A percentile compares a stretch with the other conserved stretches of the same genome.
Evolutionary conservation across 192 early-diverging fungal genomes (phyloP).

Genomic region (Ambispora gerdemannii): DNA sequence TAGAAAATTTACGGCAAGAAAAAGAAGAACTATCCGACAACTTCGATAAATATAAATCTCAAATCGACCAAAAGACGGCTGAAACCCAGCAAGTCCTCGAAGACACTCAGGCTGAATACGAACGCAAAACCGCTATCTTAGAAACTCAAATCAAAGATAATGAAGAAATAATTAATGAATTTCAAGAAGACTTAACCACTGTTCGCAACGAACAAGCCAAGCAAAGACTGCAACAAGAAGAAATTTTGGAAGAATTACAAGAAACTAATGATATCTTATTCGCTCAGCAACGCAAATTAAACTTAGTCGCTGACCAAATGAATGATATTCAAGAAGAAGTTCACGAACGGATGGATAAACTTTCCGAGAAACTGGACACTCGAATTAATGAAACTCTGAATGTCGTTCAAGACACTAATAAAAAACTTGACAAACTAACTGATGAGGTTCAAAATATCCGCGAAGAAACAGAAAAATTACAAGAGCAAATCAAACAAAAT

Average conservation of each 20-base stretch:
- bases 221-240: not conserved
- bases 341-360: constrained; percentile 7
- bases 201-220: constrained; percentile 10
- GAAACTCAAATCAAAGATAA: constrained; percentile 5
- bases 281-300: not conserved
- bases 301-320: constrained; percentile 10
- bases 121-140: not conserved
- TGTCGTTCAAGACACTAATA: not conserved
- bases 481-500: constrained; percentile 16
- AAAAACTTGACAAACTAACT: constrained; percentile 13
- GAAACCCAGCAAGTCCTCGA: constrained; percentile 4
- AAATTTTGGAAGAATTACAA: not conserved
- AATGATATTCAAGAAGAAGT: constrained; percentile 16
- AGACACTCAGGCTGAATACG: not conserved
- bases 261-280: constrained; percentile 5
- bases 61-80: not conserved
- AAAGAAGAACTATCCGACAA: not conserved
- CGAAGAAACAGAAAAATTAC: not conserved
- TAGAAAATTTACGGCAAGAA: constrained; percentile 8
- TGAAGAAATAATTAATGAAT: not conserved
- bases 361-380: not conserved
- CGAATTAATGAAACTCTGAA: constrained; percentile 4
- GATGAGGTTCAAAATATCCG: not conserved
- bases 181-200: not conserved
- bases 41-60: not conserved